Conservation (phyloP, 768 basidiomycete species). For the Asterophora lycoperdoides region DNA sequence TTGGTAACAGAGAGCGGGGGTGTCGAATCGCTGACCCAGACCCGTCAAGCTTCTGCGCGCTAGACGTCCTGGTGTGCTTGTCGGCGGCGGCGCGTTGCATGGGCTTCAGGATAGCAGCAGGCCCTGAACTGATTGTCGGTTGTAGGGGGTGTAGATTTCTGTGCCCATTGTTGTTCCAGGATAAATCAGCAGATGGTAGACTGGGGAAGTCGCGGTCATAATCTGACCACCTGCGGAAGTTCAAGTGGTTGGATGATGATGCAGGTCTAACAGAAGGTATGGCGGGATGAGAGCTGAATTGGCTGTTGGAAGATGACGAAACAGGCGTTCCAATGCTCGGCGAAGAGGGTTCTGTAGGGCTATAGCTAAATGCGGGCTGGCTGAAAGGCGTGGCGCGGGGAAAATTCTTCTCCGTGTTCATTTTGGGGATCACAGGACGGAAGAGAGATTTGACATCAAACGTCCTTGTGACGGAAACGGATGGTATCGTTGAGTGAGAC, state of each 20-base stretch:
- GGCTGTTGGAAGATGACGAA: neutral
- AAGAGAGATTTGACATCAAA: constrained; percentile 2
- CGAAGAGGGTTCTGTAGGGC: neutral
- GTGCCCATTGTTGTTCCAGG: neutral
- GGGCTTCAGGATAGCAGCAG: too few species aligned
- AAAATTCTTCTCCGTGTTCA: neutral
- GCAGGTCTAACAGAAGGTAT: neutral
- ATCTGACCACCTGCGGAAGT: neutral
- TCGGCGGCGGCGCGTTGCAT: too few species aligned
- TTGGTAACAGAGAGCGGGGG: neutral
- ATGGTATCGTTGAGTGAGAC: neutral
- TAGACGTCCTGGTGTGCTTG: too few species aligned
- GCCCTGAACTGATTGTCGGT: too few species aligned
- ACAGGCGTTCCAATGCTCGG: neutral
- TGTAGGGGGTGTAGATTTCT: neutral
- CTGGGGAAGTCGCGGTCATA: constrained; percentile 2
- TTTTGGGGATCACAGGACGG: neutral
- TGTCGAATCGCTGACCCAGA: neutral
- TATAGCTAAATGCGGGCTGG: neutral
- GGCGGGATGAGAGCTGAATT: neutral
- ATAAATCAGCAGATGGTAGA: neutral
- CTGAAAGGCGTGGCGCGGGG: neutral
- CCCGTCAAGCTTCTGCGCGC: too few species aligned
- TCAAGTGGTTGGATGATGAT: neutral
- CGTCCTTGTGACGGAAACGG: neutral